Conservation (phyloP, 2,329 filamentous ascomycete genomes). For the Juglanconis oblonga region DNA sequence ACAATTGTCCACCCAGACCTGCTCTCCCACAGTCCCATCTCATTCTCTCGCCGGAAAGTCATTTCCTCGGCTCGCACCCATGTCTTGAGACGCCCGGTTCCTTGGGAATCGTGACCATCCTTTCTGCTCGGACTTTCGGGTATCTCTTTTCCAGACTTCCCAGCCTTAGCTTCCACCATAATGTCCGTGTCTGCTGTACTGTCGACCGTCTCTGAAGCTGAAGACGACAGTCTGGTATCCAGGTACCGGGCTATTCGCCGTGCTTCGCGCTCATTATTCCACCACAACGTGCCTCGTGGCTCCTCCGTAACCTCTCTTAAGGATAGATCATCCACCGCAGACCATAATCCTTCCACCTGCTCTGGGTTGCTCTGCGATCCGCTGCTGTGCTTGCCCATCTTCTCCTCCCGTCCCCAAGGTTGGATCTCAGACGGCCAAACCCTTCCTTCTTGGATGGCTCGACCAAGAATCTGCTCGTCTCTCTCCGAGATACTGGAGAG, state of each 20-base stretch:
- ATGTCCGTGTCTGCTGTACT: too few species aligned
- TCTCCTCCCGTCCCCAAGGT: too few species aligned
- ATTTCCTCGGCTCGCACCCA: slow-evolving; percentile 43
- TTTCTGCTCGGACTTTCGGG: too few species aligned
- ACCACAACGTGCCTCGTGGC: background rate
- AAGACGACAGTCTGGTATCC: background rate
- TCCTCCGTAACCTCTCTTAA: background rate
- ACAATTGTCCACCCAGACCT: slow-evolving; percentile 48
- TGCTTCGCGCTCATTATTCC: slow-evolving; percentile 7
- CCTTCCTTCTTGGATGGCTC: background rate
- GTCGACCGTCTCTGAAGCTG: background rate
- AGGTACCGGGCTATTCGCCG: background rate
- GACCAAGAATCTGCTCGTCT: background rate
- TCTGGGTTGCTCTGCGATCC: background rate
- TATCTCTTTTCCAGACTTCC: background rate
- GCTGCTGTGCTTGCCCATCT: background rate
- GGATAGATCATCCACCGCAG: background rate
- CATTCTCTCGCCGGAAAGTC: slow-evolving; percentile 49
- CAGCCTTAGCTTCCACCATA: background rate
- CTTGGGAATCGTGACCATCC: background rate
- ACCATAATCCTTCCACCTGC: background rate
- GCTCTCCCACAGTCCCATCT: slow-evolving; percentile 51
- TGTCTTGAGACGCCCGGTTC: slow-evolving; percentile 33
- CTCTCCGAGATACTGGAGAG: background rate
- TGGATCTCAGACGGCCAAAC: background rate